These are phyloP conservation scores for Sonneratia alba DNA, from an alignment of 345 rosid species.

Conservation along the genomic window DNA sequence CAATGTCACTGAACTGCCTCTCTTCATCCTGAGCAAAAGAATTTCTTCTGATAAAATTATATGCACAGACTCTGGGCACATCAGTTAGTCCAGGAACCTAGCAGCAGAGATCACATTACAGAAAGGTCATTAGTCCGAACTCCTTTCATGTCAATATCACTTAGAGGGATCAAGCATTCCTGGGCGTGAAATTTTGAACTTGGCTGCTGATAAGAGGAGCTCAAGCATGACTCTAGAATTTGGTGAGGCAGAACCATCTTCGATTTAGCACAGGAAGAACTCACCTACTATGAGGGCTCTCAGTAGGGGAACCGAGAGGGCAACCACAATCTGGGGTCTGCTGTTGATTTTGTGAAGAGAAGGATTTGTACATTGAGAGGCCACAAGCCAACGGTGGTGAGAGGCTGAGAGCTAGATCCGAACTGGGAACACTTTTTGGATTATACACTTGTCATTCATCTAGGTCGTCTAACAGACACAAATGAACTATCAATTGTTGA, in stretches of 20 bases:
- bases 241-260: conserved; percentile 50
- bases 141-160: conserved; percentile 9
- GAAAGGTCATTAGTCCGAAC: not conserved
- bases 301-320: conserved; percentile 44
- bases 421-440: conserved; percentile 29
- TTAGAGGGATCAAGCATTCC: conserved; percentile 46
- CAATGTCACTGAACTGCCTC: not conserved
- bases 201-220: conserved; percentile 41
- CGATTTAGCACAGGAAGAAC: conserved; percentile 30
- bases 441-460: conserved; percentile 44
- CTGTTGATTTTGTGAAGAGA: conserved; percentile 74
- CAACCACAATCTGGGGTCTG: conserved; percentile 81
- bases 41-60: not conserved
- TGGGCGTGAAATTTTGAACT: conserved; percentile 29
- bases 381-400: conserved; percentile 37
- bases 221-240: conserved; percentile 74
- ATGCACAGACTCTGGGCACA: not conserved
- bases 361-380: conserved; percentile 72
- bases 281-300: conserved; percentile 39
- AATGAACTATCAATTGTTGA: not conserved
- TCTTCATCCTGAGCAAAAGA: not conserved
- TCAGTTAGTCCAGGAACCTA: conserved; percentile 1
- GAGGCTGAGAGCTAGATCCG: conserved; percentile 30
- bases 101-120: not conserved
- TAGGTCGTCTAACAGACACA: conserved; percentile 11